Evolutionary conservation across 148 eudicot genomes (phyloP).

Genomic region (Oxyria digyna): DNA sequence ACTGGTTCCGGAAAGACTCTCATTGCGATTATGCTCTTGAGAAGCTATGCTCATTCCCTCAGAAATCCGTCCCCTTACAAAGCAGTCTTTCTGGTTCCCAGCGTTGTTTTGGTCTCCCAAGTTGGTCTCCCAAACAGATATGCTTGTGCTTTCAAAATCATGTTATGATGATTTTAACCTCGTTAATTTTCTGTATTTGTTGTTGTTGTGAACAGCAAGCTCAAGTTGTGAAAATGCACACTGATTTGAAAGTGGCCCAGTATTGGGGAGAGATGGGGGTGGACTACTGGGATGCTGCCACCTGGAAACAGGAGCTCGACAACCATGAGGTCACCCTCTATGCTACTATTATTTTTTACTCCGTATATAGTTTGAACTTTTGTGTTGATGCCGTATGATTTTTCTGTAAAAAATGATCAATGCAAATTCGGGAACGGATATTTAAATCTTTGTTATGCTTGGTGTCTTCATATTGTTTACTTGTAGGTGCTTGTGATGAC

Average conservation of each 20-base stretch:
- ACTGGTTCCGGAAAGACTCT: slow-evolving; percentile 95
- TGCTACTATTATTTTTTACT: background rate
- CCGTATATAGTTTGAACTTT: background rate
- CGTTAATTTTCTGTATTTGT: background rate
- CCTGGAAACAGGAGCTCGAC: slow-evolving; percentile 50
- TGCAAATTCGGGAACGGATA: no score
- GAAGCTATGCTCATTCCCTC: slow-evolving; percentile 49
- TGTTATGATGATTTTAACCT: background rate
- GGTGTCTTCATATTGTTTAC: background rate
- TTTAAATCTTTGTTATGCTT: background rate
- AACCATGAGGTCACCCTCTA: slow-evolving; percentile 43
- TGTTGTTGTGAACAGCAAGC: slow-evolving; percentile 46
- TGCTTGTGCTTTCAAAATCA: background rate
- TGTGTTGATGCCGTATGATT: background rate
- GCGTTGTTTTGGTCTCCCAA: slow-evolving; percentile 74
- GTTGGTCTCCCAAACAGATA: slow-evolving; percentile 17
- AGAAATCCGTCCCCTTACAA: slow-evolving; percentile 50
- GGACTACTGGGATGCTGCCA: slow-evolving; percentile 71
- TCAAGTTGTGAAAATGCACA: slow-evolving; percentile 42
- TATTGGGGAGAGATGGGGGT: slow-evolving; percentile 93
- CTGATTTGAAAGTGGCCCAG: slow-evolving; percentile 78
- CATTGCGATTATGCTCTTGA: slow-evolving; percentile 86
- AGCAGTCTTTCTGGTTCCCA: slow-evolving; percentile 87
- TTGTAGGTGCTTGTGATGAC: slow-evolving; percentile 93
- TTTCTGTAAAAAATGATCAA: background rate